phyloP scores from a whole-genome alignment of 306 rosid species.

The Cicer bijugum region DNA sequence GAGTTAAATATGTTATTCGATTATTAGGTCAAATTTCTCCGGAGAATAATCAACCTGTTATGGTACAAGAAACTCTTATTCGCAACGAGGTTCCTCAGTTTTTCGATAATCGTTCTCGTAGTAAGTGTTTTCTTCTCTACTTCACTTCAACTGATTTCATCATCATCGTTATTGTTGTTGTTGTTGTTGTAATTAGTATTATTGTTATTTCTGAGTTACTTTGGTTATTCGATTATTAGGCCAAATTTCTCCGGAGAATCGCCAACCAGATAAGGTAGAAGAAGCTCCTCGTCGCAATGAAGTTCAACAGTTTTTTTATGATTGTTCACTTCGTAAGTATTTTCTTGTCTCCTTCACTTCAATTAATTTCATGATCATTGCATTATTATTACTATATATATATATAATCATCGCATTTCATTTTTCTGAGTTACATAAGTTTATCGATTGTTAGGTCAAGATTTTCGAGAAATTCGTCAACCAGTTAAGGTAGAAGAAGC shows the following conservation, averaged over 20 bases:
- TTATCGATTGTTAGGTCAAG: constrained; percentile 35
- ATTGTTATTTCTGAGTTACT: neutral
- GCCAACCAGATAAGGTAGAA: constrained; percentile 40
- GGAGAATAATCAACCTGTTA: constrained; percentile 41
- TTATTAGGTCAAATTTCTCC: constrained; percentile 40
- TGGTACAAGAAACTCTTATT: constrained; percentile 37
- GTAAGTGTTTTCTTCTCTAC: constrained; percentile 37
- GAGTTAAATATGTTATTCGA: neutral
- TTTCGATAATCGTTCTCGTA: constrained; percentile 35
- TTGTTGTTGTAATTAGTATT: too few species aligned
- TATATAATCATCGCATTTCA: neutral
- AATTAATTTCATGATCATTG: neutral
- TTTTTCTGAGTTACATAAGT: constrained; percentile 1
- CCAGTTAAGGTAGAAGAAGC: constrained; percentile 44
- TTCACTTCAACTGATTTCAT: neutral
- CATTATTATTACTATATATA: neutral
- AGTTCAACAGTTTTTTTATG: constrained; percentile 35
- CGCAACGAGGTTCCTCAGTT: constrained; percentile 33
- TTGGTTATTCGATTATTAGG: constrained; percentile 35
- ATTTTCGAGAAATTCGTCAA: constrained; percentile 32
- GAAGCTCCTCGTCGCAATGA: constrained; percentile 30
- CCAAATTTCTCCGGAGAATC: constrained; percentile 34
- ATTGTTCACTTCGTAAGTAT: constrained; percentile 46
- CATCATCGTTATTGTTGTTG: neutral
- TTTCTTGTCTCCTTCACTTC: neutral